Percentiles rank a stretch among this genome's conserved stretches.
Conservation (phyloP, 257 asterid species). For the Solanum pennellii region DNA sequence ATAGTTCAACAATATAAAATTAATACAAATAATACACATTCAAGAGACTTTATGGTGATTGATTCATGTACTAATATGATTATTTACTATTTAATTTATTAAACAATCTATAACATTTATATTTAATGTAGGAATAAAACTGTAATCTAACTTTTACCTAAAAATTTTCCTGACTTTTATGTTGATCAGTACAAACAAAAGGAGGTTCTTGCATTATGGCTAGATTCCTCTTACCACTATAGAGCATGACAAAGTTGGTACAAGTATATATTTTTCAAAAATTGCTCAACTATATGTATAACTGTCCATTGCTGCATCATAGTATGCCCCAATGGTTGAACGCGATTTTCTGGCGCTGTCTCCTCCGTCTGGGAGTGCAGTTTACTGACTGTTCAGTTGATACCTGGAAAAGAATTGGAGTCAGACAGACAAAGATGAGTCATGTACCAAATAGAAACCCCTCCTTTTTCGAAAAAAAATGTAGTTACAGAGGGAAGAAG, state of each 20-base stretch:
- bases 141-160: neutral
- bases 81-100: neutral
- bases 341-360: neutral
- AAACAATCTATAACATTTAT: too few species aligned
- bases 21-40: neutral
- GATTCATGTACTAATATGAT: neutral
- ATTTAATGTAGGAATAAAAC: too few species aligned
- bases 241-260: neutral
- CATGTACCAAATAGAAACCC: neutral
- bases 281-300: neutral
- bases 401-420: neutral
- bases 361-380: neutral
- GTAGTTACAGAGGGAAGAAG: neutral
- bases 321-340: neutral
- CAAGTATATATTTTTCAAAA: neutral
- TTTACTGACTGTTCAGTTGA: neutral
- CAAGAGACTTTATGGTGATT: neutral
- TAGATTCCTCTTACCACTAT: neutral
- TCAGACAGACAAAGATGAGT: neutral
- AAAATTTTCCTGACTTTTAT: neutral
- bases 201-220: neutral
- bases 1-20: neutral
- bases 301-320: neutral
- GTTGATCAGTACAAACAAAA: neutral
- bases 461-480: neutral